Evolutionary conservation across 306 rosid species (phyloP), one percentile per base, ranked within the genome.

Genomic region (Castanopsis chinensis): DNA sequence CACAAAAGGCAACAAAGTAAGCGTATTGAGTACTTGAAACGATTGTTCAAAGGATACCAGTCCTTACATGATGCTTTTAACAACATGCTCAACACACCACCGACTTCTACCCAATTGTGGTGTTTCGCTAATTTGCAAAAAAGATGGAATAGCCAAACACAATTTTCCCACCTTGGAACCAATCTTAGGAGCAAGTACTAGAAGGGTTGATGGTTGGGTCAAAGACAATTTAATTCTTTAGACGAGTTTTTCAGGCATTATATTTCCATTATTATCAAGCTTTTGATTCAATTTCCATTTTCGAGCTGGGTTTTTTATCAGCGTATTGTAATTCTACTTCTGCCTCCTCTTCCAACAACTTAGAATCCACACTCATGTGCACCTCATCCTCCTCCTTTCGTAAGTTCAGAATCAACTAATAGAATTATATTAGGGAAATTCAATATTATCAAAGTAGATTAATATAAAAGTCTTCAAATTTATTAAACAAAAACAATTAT

Each of bases 31-130:
- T 80, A 94, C 86, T 89, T 94, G 63, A 92, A 79, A 33, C 89
- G 87, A 45, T 91, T 92, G 19, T 57, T 83, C 5, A 28, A 5
- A 18, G 90, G 89, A 49, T 89, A 82, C 28, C 6, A 59, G 30
- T 91, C 91, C 25, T 83, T 83, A 59, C 80, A 19, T 0, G 93
- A 89, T 58, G 81, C 90, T 67, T 85, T 78, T 68, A 91, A 21
- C 75, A 90, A 83, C 65, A 82, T 84, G 80, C 92, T 89, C 43
- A 92, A 84, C 35, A 89, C 97, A 18, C 92, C 93, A 33, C 90
- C 77, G 56, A 93, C 96, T 52, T 80, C 88, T 5, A 63, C 84
- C 98, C 97, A 94, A 3, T 85, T 75, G 5, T 83, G 92, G 45
- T 73, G 89, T 55, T 56, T 87, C 56, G 87, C 23, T 3, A 92